Base-by-base conservation (phyloP, 208 protist species). In the Leishmania aethiopica region DNA sequence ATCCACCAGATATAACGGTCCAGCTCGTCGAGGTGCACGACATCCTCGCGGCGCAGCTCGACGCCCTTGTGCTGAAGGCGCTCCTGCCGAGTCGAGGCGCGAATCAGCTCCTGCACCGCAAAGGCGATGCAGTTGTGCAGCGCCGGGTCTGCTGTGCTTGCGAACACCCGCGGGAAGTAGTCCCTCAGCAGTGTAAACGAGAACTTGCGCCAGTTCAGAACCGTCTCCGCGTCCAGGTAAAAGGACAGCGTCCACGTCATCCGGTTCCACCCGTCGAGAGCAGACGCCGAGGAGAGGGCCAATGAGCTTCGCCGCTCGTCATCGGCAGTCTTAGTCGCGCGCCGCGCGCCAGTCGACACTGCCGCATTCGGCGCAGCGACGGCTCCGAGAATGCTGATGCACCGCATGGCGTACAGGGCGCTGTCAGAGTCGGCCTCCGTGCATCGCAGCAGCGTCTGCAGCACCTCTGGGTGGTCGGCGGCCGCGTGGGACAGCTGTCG, bases 121-220 rank as follows among this genome's bases (percentile, higher is more conserved):
- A 91, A 98, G 7, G 93, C 95, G 10, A 93, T 92, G 67, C 91
- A 88, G 80, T 97, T 94, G 85, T 98, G 94, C 83, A 97, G 93
- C 53, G 83, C 88, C 0, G 89, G 88, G 66, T 96, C 90, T 8
- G 93, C 87, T 2, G 94, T 98, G 72, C 93, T 96, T 32, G 88
- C 86, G 37, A 98, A 89, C 11, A 94, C 92, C 17, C 86, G 88
- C 28, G 90, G 86, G 69, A 93, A 96, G 84, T 96, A 94, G 19
- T 89, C 84, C 73, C 74, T 83, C 6, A 98, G 90, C 37, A 98
- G 77, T 17, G 85, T 89, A n/a, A 85, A 86, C 5, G 89, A 86
- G 7, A 98, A 84, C 37, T 83, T 82, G 25, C 90, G 89, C 93
- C 95, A 98, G 80, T 93, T 79, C 57, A 96, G 71, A 10, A 93